Evolutionary conservation across 2,329 filamentous ascomycete species (phyloP).

Genomic region (Sporothrix pallida): DNA sequence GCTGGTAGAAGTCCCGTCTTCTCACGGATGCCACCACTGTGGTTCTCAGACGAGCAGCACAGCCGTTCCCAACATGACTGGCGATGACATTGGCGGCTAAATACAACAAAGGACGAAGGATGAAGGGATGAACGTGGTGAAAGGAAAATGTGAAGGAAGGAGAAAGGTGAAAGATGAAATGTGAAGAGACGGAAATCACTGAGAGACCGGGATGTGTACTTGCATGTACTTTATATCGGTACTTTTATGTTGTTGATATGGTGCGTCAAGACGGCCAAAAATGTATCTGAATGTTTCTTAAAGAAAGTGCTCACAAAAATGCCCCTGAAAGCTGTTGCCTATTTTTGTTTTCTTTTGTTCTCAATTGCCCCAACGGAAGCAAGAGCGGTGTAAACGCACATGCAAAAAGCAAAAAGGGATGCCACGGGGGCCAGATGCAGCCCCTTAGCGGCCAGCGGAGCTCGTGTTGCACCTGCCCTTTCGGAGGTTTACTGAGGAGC

Average conservation of each 20-base stretch:
- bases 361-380: background rate
- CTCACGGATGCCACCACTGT: background rate
- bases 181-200: background rate
- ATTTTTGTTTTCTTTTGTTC: background rate
- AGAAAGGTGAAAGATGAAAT: background rate
- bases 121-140: background rate
- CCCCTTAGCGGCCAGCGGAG: constrained; percentile 2
- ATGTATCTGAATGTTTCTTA: constrained; percentile 9
- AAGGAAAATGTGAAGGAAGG: background rate
- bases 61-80: background rate
- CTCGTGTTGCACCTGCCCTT: constrained; percentile 12
- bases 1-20: background rate
- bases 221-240: background rate
- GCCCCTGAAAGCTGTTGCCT: constrained; percentile 4
- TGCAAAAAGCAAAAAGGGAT: background rate
- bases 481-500: background rate
- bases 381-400: constrained; percentile 13
- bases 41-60: too few species aligned
- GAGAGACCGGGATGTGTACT: background rate
- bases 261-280: background rate
- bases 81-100: background rate
- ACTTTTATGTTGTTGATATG: background rate
- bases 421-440: constrained; percentile 5
- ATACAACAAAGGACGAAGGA: background rate
- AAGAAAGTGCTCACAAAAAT: background rate